Evolutionary conservation across 495 filamentous ascomycete genomes (phyloP), one percentile per base, ranked within the genome.

Genomic region (Xylaria telfairii): DNA sequence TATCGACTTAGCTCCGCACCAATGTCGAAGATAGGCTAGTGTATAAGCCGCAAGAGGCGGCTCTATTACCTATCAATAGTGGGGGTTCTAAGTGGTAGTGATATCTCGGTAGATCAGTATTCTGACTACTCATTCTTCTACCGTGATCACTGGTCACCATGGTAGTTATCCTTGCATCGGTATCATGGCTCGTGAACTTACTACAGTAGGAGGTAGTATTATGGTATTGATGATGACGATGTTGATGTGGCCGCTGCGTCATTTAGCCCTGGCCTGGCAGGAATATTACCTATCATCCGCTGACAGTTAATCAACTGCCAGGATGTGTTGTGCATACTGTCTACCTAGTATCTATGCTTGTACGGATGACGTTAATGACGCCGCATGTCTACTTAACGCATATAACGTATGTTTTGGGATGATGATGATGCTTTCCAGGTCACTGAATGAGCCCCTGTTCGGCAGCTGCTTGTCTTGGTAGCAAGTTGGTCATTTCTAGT

Each of bases 261-360:
- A 30, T 24, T 28, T 44, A 34, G 26, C 7, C n/a, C n/a, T n/a
- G n/a, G n/a, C 5, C 15, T 39, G 10, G 9, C 10, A 65, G 39
- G 12, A 3, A 65, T 15, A 19, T 21, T 49, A 49, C 28, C 26
- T 41, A 30, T 61, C 19, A 8, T 34, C 41, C n/a, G 6, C 34
- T 61, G 56, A 30, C 10, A 26, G 21, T 1, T 39, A 17, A 37
- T 41, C 28, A 10, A 0, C 21, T 54, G 46, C 67, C 67, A 63
- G 63, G 46, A 42, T 41, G 28, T 63, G 57, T 41, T 59, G 47
- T 63, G 67, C 59, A 54, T 41, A 53, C 42, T 21, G 42, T 41
- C 21, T 62, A 51, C 39, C 21, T 2, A 15, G 37, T 3, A 51
- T 19, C 8, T 17, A 39, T 51, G 30, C 3, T 24, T 10, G 8